Evolutionary conservation across 2,329 filamentous ascomycete genomes (phyloP), one percentile per base, ranked within the genome.

Genomic region (Botrytis deweyae): DNA sequence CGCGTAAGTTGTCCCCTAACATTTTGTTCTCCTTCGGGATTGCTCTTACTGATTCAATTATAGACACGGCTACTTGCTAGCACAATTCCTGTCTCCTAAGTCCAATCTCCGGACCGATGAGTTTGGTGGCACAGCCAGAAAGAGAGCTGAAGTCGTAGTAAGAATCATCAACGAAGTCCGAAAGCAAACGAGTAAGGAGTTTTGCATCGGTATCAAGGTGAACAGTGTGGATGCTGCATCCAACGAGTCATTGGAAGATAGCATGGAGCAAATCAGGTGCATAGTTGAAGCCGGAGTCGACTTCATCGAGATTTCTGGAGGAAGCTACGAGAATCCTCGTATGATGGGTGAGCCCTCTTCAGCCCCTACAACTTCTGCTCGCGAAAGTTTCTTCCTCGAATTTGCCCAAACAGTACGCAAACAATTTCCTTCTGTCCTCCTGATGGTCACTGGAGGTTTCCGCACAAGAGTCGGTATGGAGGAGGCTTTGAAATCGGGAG

Each of bases 1-100:
- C 33, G 70, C 70, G 70, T 67, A 52, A 72, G 70, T 72, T 29
- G 1, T 36, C 33, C 22, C 59, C 59, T 7, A 44, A 16, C 78
- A 86, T n/a, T 18, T n/a, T 40, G 38, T n/a, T 25, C 14, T 9
- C 16, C 82, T 6, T 87, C 86, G 61, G 77, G 75, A 71, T 20
- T 74, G 29, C 85, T 86, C 46, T 14, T 68, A 25, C 38, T 59
- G 9, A 49, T 33, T 18, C n/a, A 66, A 52, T n/a, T 6, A 25
- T 49, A 79, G 78, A 16, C 93, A 95, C 79, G 92, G 93, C 1
- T 95, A 94, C 80, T 86, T 95, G 0, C 84, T 95, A 0, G 88
- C 90, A 76, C 84, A 86, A 14, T 95, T 95, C 84, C 77, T 94
- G 12, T 90, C 89, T 0, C 91, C 92, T 0, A 85, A 86, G 0